phyloP scores from a whole-genome alignment of 2,329 filamentous ascomycete genomes.

The Dactylellina parvicollis region DNA sequence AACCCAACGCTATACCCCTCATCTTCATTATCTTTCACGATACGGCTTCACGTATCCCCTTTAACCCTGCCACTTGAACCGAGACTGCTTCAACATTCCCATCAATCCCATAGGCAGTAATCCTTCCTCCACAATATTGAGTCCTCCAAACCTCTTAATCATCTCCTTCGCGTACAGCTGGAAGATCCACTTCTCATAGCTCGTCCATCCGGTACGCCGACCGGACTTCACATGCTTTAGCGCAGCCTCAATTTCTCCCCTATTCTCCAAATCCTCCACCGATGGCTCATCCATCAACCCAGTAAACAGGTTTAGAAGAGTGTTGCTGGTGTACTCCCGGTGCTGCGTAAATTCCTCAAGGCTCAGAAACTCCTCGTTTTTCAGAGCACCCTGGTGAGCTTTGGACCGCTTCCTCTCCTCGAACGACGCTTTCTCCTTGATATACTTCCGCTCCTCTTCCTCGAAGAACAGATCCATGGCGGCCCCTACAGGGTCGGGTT shows the following conservation, averaged over 20 bases:
- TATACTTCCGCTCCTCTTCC: conserved; percentile 61
- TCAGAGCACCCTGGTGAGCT: conserved; percentile 55
- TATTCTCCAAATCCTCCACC: conserved; percentile 56
- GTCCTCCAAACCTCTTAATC: conserved; percentile 63
- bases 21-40: not conserved
- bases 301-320: conserved; percentile 61
- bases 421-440: conserved; percentile 59
- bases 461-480: conserved; percentile 60
- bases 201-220: conserved; percentile 58
- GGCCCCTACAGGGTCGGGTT: conserved; percentile 60
- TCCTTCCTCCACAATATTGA: conserved; percentile 64
- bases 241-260: conserved; percentile 50
- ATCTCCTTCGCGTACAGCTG: conserved; percentile 64
- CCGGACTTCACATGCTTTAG: conserved; percentile 12
- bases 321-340: conserved; percentile 60
- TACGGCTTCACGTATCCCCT: not conserved
- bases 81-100: conserved; percentile 63
- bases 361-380: conserved; percentile 62
- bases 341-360: conserved; percentile 63
- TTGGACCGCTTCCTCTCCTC: conserved; percentile 55
- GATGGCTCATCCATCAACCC: conserved; percentile 58
- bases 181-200: conserved; percentile 66
- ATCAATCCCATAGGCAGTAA: conserved; percentile 66
- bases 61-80: conserved; percentile 63
- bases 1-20: too few relatives aligned